Base-by-base conservation (phyloP, 352 stramenopile genomes). In the Pythium brachiatum region DNA sequence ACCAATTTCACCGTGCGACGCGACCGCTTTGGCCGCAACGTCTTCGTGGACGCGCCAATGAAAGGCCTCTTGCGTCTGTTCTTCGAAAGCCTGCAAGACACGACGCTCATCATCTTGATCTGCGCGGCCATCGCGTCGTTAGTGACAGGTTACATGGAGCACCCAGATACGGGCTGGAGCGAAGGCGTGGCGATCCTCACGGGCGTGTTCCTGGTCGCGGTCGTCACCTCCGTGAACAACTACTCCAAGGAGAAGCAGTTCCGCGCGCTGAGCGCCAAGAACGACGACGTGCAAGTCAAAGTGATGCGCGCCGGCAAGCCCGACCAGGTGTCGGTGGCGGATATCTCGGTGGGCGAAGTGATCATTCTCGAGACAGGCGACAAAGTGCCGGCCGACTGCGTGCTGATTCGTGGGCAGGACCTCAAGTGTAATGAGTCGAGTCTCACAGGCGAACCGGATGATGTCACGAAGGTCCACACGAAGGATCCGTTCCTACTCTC, bases 231-330 rank as follows among this genome's bases (percentile, higher is more conserved):
- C 0, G 79, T 93, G 13, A 99, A 98, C 69, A 96, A 99, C 65
- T 99, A 99, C 79, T 93, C 79, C n/a, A 97, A 97, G 57, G 88
- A 97, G 63, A 88, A 94, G 53, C 90, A 97, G 60, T 97, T 97
- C 58, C 85, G 81, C 13, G 80, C 78, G 0, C 66, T 94, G 9
- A 97, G 86, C 46, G 86, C 81, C 11, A 88, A 93, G 65, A 96
- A 96, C 65, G 89, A 96, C 53, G 85, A 97, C 52, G 84, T 96
- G 2, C 68, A 81, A 16, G 84, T 97, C 38, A 94, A 86, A 58
- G 80, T 98, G 3, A 68, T 92, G 16, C 76, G 83, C 11, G 73
- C 74, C 13, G 80, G 83, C 26, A 83, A 79, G 46, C 81, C 80
- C 3, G 83, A 92, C 53, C 76, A 91, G 55, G 70, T 90, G 2